Percentiles rank a stretch among this genome's conserved stretches.
These are phyloP conservation scores for Sphaerulina musiva DNA, from an alignment of 2,329 filamentous ascomycete genomes.

Conservation along the genomic window DNA sequence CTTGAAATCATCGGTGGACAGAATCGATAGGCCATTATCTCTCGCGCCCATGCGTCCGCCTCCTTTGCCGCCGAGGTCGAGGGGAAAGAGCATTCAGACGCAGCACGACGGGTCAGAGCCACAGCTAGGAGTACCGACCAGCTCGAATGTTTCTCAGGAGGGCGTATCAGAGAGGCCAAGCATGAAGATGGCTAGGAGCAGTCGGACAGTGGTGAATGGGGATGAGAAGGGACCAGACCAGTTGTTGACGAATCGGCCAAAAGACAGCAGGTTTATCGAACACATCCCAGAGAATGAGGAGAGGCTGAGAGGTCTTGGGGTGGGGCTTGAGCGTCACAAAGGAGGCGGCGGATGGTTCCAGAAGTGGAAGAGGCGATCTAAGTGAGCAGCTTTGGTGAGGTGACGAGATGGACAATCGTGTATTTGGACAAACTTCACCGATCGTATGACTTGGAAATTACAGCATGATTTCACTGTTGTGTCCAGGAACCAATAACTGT, in stretches of 20 bases:
- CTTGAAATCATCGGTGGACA: background rate
- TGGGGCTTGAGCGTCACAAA: background rate
- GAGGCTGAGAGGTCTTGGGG: constrained; percentile 3
- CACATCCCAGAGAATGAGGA: constrained; percentile 11
- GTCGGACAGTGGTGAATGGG: background rate
- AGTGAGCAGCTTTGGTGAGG: background rate
- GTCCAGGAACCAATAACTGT: too few relatives aligned
- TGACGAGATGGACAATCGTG: background rate
- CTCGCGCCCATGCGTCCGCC: too few relatives aligned
- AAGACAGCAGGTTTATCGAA: constrained; percentile 8
- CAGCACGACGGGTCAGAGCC: too few relatives aligned
- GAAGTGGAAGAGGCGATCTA: constrained; percentile 1
- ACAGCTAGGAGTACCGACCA: too few relatives aligned
- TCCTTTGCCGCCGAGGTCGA: too few relatives aligned
- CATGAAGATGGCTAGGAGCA: background rate
- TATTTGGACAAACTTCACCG: too few relatives aligned
- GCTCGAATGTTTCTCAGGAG: too few relatives aligned
- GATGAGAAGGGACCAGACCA: background rate
- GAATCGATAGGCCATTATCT: too few relatives aligned
- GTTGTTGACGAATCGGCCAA: background rate
- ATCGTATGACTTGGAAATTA: too few relatives aligned
- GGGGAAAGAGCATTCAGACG: too few relatives aligned
- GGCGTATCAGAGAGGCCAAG: too few relatives aligned
- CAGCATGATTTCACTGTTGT: too few relatives aligned
- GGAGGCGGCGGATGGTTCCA: constrained; percentile 1